Evolutionary conservation across 768 basidiomycete species (phyloP).

Genomic region (Hemileccinum rubropunctum): DNA sequence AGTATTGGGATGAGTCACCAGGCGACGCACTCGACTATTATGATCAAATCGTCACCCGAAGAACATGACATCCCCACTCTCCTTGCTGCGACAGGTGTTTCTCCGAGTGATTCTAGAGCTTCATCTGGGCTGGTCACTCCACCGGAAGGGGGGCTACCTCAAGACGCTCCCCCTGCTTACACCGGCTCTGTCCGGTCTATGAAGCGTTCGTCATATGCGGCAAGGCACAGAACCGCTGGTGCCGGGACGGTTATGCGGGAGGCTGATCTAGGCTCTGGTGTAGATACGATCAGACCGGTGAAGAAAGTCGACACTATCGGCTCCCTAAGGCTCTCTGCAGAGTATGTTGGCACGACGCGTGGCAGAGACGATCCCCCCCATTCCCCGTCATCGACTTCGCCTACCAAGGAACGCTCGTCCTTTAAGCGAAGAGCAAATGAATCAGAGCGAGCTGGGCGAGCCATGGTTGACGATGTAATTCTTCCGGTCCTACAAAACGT

Average conservation of each 20-base stretch:
- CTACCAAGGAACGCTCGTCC: slow-evolving; percentile 36
- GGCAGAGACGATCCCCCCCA: slow-evolving; percentile 47
- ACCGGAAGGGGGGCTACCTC: slow-evolving; percentile 31
- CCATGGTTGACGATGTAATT: slow-evolving; percentile 81
- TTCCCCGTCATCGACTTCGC: slow-evolving; percentile 44
- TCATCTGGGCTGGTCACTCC: slow-evolving; percentile 39
- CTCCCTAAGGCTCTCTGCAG: slow-evolving; percentile 73
- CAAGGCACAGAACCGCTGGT: slow-evolving; percentile 58
- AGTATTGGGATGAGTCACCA: slow-evolving; percentile 50
- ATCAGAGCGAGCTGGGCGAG: slow-evolving; percentile 57
- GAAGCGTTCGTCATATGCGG: slow-evolving; percentile 77
- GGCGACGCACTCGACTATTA: slow-evolving; percentile 68
- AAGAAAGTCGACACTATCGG: slow-evolving; percentile 85
- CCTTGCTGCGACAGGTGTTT: slow-evolving; percentile 33
- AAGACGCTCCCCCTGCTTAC: slow-evolving; percentile 74
- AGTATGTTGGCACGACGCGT: slow-evolving; percentile 74
- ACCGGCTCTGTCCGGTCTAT: slow-evolving; percentile 60
- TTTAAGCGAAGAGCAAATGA: slow-evolving; percentile 57
- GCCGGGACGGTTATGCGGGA: slow-evolving; percentile 73
- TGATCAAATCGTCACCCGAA: slow-evolving; percentile 49
- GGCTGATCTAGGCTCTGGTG: slow-evolving; percentile 83
- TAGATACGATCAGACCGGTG: slow-evolving; percentile 89
- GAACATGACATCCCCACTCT: slow-evolving; percentile 44
- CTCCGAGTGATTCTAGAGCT: slow-evolving; percentile 40
- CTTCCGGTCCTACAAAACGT: slow-evolving; percentile 78